Percentiles rank a stretch among this genome's conserved stretches.
phyloP scores from a whole-genome alignment of 2,329 filamentous ascomycete species.

The Pyricularia pennisetigena region DNA sequence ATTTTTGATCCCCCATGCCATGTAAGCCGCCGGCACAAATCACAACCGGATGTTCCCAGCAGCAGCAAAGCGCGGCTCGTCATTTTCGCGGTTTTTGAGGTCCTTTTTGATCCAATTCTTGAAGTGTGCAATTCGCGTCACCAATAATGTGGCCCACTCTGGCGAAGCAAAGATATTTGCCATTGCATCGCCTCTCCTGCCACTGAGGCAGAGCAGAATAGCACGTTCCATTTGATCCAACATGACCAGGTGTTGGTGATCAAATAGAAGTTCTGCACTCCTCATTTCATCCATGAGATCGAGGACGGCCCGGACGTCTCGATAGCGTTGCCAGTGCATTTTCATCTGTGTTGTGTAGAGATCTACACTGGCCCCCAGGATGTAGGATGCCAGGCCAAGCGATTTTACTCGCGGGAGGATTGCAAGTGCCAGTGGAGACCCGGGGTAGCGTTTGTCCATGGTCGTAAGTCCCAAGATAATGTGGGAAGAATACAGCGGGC shows the following conservation, averaged over 20 bases:
- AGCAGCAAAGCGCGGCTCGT: not conserved
- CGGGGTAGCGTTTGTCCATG: constrained; percentile 47
- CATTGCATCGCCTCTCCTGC: not conserved
- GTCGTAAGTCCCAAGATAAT: constrained; percentile 46
- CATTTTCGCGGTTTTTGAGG: not conserved
- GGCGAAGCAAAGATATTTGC: not conserved
- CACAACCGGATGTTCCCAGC: too few species aligned
- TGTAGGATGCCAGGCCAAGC: constrained; percentile 59
- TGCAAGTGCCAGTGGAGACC: constrained; percentile 49
- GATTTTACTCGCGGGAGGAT: constrained; percentile 59
- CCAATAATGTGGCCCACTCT: not conserved
- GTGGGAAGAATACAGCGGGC: constrained; percentile 54
- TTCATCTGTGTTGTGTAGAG: constrained; percentile 60
- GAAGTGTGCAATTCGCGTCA: not conserved
- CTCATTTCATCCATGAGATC: constrained; percentile 57
- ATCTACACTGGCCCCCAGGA: constrained; percentile 58
- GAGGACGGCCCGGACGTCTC: constrained; percentile 45
- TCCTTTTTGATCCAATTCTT: not conserved
- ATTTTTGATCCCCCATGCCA: too few species aligned
- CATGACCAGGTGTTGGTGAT: constrained; percentile 20
- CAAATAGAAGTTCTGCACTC: constrained; percentile 47
- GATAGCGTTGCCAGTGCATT: constrained; percentile 50
- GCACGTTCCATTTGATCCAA: not conserved
- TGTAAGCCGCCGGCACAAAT: too few species aligned
- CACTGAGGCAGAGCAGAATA: not conserved